Base-by-base conservation (phyloP, 805 yeast species). In the Millerozyma acaciae region DNA sequence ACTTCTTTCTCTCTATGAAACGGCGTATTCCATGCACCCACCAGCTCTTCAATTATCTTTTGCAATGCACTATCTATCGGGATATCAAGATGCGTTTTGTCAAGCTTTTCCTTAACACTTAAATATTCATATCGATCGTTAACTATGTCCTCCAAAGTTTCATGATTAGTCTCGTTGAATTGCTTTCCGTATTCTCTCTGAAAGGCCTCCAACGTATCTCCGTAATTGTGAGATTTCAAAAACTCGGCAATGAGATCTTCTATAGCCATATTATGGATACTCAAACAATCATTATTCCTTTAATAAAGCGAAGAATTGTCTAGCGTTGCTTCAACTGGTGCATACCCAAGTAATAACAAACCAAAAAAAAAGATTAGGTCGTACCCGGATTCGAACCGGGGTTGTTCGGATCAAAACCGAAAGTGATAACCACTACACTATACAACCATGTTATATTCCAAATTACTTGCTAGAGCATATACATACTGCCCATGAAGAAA, bases 311-410 rank as follows among this genome's bases (percentile, higher is more conserved):
- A n/a, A n/a, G n/a, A n/a, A n/a, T n/a, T n/a, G n/a, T n/a, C n/a
- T n/a, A n/a, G n/a, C n/a, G n/a, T n/a, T n/a, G n/a, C n/a, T n/a
- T n/a, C n/a, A n/a, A n/a, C n/a, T n/a, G n/a, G n/a, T n/a, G n/a
- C n/a, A n/a, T n/a, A n/a, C n/a, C n/a, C n/a, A n/a, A n/a, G n/a
- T n/a, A n/a, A n/a, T n/a, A n/a, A n/a, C n/a, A n/a, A n/a, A n/a
- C n/a, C n/a, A n/a, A n/a, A n/a, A 7, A 23, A 23, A 38, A 43
- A 52, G 49, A 41, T 30, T 23, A 76, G 83, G 81, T 76, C 84
- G 74, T 75, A 73, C 84, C 84, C 84, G 84, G 84, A 76, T 76
- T 78, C 84, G 84, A 78, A 78, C 84, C 76, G 84, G 84, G 83
- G 84, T 78, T 75, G 78, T 67, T 60, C 75, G 84, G 83, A 78